Base-by-base conservation (phyloP, 2,329 filamentous ascomycete genomes). In the Esteya vermicola region DNA sequence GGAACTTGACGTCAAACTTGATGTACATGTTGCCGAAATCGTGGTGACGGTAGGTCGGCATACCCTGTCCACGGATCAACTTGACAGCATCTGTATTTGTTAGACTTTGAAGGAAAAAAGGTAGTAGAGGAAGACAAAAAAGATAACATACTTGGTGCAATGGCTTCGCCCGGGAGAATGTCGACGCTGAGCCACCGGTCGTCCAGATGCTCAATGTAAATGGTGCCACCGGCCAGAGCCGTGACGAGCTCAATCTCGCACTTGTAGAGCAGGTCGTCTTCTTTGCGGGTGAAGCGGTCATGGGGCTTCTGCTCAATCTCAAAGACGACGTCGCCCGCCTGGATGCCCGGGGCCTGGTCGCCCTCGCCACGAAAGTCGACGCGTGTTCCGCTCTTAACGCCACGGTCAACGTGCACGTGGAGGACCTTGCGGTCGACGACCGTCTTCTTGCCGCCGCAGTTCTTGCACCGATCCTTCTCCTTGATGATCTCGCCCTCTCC, bases 291-390 rank as follows among this genome's bases (percentile, higher is more conserved):
- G 72, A 98, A 98, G 47, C 91, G 81, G 22, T 81, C 48, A 61
- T 98, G 91, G n/a, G 88, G 88, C 75, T 98, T 98, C 71, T 96
- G 86, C 64, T 96, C 89, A 49, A 98, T 96, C 67, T 96, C 88
- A 57, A 98, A 98, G 46, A 95, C 82, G 43, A 98, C 91, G 57
- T 98, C 93, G 49, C 93, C 91, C 14, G 91, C 83, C 57, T 93
- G 75, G 39, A 93, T 83, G 48, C 88, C 89, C 18, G 91, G 91
- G 43, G 88, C 78, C 59, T 96, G 91, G 58, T 98, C 91, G 63
- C 91, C 91, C 60, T 98, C 91, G 43, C 91, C 91, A 42, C 82
- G 78, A 72, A 96, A 98, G 58, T 95, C 88, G 50, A 98, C 85
- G 71, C 93, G 93, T 63, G 89, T 89, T 46, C 91, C 91, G 57